phyloP scores from a whole-genome alignment of 2,329 filamentous ascomycete species.

The Monosporascus sp. region DNA sequence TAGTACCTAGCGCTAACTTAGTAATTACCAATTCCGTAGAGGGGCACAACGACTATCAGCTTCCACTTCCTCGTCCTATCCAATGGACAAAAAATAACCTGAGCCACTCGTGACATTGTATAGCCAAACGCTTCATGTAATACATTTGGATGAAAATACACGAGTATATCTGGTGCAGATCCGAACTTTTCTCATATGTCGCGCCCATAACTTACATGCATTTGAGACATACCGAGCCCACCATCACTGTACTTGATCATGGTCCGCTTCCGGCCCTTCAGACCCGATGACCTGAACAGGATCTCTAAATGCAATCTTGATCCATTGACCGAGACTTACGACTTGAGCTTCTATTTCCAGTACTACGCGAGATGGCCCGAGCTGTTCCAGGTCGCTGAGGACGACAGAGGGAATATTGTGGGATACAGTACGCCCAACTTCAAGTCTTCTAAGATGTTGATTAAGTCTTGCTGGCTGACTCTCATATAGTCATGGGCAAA shows the following conservation, averaged over 20 bases:
- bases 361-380: slow-evolving; percentile 96
- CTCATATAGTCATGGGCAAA: slow-evolving; percentile 84
- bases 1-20: too few relatives aligned
- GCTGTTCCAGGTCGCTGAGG: slow-evolving; percentile 88
- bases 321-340: slow-evolving; percentile 95
- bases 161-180: too few relatives aligned
- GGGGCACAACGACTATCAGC: too few relatives aligned
- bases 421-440: slow-evolving; percentile 70
- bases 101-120: too few relatives aligned
- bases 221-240: background rate
- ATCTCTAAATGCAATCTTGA: slow-evolving; percentile 96
- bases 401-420: slow-evolving; percentile 79
- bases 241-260: slow-evolving; percentile 39
- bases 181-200: too few relatives aligned
- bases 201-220: too few relatives aligned
- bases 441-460: slow-evolving; percentile 6
- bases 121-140: too few relatives aligned
- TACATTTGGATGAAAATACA: too few relatives aligned
- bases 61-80: too few relatives aligned
- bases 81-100: too few relatives aligned
- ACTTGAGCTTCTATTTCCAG: slow-evolving; percentile 89
- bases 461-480: slow-evolving; percentile 16
- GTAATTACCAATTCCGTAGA: too few relatives aligned
- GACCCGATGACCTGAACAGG: slow-evolving; percentile 76
- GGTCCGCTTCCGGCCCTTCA: slow-evolving; percentile 83